phyloP scores from a whole-genome alignment of 2,329 filamentous ascomycete genomes.

The Geoglossum cookeanum region DNA sequence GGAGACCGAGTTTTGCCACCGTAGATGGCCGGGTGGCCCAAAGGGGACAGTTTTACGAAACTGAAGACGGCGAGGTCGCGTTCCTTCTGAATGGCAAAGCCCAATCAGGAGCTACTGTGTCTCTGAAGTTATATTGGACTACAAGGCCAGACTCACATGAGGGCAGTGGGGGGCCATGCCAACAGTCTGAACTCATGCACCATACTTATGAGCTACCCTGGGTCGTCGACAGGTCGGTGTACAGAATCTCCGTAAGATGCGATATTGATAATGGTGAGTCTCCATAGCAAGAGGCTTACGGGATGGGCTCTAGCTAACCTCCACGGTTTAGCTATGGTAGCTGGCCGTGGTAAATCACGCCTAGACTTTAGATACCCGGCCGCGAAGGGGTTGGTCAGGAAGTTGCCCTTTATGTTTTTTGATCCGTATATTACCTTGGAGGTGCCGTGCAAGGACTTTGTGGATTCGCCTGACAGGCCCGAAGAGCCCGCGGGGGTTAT shows the following conservation, averaged over 20 bases:
- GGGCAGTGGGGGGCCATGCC: neutral
- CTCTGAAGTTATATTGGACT: neutral
- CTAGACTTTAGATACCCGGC: neutral
- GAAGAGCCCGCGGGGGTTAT: neutral
- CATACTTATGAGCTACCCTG: neutral
- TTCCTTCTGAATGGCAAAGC: neutral
- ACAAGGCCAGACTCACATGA: neutral
- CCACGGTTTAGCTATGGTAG: neutral
- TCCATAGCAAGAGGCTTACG: neutral
- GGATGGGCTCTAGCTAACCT: neutral
- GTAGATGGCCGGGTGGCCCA: neutral
- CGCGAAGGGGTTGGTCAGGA: neutral
- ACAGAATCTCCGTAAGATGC: neutral
- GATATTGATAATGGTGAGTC: neutral
- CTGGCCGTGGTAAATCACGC: neutral
- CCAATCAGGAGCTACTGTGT: neutral
- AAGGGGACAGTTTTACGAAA: neutral
- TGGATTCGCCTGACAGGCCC: neutral
- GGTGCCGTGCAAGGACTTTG: neutral
- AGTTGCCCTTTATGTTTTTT: neutral
- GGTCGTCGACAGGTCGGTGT: neutral
- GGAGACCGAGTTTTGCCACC: neutral
- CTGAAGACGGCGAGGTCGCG: neutral
- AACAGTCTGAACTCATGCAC: neutral
- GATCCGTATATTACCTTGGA: neutral